Evolutionary conservation across 1,284 basidiomycete genomes (phyloP), one percentile per base, ranked within the genome.

Genomic region (Neolentinus lepideus): DNA sequence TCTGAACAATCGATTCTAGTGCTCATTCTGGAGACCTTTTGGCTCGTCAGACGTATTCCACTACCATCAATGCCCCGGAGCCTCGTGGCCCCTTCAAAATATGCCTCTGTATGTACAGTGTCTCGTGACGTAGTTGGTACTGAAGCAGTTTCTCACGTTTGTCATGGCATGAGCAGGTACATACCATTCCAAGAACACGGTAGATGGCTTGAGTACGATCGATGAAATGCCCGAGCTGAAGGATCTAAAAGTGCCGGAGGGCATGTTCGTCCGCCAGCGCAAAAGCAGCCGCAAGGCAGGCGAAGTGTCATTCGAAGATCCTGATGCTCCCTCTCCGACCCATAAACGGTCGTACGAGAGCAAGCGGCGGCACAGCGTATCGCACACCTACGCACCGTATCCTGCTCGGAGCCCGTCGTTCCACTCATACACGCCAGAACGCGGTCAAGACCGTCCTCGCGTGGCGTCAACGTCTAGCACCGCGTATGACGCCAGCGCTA

Each of bases 21-120:
- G 45, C 27, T 27, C 21, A 21, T 54, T 11, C 45, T 16, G 38
- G 38, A 16, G 77, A 78, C 45, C 73, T 76, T 46, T 75, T 90
- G 29, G 78, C 87, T 56, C 90, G 90, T 64, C 88, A 90, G 68
- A 90, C 87, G 0, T 90, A 88, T 64, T 90, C 88, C 4, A 43
- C 38, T 4, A 43, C 38, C 38, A 43, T 43, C n/a, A 16, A 43
- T n/a, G 38, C 38, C 6, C 38, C 38, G 6, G 38, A 43, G 38
- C 62, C 74, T 22, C 70, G 75, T 56, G 85, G 85, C 33, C 77
- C 79, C 58, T 77, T 83, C 59, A 90, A 90, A 63, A 89, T 88
- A 87, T 88, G 90, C 61, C 74, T 90, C 33, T 89, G 87, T 89
- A 65, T 57, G 84, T 72, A 54, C 57, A 54, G 53, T 36, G 29